Conservation (phyloP, 225 moss, liverwort and hornwort genomes). For the Marchantia polymorpha region DNA sequence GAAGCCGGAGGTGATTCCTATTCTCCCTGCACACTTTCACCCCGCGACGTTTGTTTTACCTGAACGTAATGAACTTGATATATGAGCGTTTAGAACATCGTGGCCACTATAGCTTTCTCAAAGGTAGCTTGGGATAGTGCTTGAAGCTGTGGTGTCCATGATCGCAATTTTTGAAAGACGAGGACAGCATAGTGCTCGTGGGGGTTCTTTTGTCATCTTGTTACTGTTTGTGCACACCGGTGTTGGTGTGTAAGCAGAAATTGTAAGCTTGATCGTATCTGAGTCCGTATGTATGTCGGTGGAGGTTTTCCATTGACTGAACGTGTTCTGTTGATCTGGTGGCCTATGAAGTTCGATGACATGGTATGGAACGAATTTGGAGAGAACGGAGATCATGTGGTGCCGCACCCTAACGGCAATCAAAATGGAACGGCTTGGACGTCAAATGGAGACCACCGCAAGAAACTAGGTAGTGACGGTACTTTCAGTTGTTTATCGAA, state of each 20-base stretch:
- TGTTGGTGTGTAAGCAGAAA: background rate
- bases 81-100: no score
- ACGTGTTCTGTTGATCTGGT: background rate
- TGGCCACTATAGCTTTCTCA: no score
- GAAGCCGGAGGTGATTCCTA: no score
- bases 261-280: background rate
- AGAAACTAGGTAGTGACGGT: constrained; percentile 29
- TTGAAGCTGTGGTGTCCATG: no score
- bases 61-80: no score
- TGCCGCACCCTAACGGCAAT: constrained; percentile 27
- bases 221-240: background rate
- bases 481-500: constrained; percentile 20
- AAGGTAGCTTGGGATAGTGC: no score
- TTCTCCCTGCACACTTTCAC: no score
- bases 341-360: constrained; percentile 43
- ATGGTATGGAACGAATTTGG: constrained; percentile 51
- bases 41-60: no score
- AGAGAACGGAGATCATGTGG: constrained; percentile 39
- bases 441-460: constrained; percentile 32
- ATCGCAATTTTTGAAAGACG: no score
- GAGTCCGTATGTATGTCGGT: no score
- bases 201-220: background rate
- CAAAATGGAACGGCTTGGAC: constrained; percentile 21
- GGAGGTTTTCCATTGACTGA: background rate
- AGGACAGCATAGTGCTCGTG: no score